Conservation (phyloP, 352 stramenopile genomes). For the Phytophthora multivora region DNA sequence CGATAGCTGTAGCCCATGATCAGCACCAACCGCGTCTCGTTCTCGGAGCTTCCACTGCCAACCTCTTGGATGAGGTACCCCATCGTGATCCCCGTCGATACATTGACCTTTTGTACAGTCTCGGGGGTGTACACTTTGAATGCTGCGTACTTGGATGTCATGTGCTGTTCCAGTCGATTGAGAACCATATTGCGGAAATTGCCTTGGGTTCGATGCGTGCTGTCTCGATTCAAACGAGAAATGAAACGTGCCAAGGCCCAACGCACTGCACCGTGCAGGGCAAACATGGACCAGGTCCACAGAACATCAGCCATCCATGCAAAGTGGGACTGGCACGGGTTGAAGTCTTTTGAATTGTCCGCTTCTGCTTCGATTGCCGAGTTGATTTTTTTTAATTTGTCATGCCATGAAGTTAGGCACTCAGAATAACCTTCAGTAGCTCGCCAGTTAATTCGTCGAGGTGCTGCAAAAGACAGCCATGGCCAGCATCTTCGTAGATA, state of each 20-base stretch:
- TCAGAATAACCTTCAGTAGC: slow-evolving; percentile 23
- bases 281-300: background rate
- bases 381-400: too few relatives aligned
- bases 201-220: background rate
- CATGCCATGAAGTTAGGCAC: background rate
- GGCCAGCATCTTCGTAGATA: slow-evolving; percentile 45
- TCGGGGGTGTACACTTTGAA: slow-evolving; percentile 32
- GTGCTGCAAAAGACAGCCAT: slow-evolving; percentile 48
- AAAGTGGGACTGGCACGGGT: slow-evolving; percentile 16
- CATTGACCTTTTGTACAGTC: slow-evolving; percentile 35
- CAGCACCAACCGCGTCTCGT: slow-evolving; percentile 41
- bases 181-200: slow-evolving; percentile 18
- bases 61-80: slow-evolving; percentile 52
- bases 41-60: slow-evolving; percentile 15
- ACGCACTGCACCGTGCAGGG: too few relatives aligned
- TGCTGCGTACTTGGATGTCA: slow-evolving; percentile 43
- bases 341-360: slow-evolving; percentile 1
- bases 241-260: slow-evolving; percentile 4
- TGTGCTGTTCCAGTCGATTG: slow-evolving; percentile 47
- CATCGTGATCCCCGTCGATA: slow-evolving; percentile 52
- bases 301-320: slow-evolving; percentile 16
- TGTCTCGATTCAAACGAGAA: slow-evolving; percentile 12
- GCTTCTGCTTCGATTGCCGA: background rate
- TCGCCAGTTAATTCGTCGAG: slow-evolving; percentile 40
- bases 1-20: slow-evolving; percentile 49